phyloP scores from a whole-genome alignment of 2,329 filamentous ascomycete species.

The Thelonectria rubi region DNA sequence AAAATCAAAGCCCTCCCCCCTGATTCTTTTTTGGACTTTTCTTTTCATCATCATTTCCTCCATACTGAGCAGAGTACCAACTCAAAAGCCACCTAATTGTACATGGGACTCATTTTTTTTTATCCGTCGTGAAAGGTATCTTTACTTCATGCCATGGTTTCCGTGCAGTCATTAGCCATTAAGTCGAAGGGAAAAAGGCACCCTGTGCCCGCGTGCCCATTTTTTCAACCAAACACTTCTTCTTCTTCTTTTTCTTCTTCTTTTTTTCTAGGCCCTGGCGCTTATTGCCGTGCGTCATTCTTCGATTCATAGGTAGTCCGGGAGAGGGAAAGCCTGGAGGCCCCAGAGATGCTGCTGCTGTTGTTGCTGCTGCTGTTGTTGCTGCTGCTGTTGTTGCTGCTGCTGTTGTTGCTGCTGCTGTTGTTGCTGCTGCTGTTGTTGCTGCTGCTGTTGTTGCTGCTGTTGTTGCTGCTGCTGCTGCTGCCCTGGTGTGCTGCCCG shows the following conservation, averaged over 20 bases:
- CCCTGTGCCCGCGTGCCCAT: neutral
- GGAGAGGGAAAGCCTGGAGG: neutral
- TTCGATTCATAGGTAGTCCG: neutral
- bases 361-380: neutral
- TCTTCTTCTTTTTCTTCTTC: neutral
- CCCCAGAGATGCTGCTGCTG: too few species aligned
- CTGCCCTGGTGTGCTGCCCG: neutral
- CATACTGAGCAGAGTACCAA: neutral
- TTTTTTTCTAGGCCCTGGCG: too few species aligned
- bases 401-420: neutral
- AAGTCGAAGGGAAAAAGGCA: slow-evolving; percentile 26
- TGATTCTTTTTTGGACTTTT: slow-evolving; percentile 13
- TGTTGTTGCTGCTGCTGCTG: too few species aligned
- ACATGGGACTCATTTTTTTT: slow-evolving; percentile 22
- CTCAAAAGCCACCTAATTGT: slow-evolving; percentile 26
- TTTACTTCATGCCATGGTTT: slow-evolving; percentile 29
- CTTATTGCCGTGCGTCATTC: neutral
- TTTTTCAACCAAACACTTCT: neutral
- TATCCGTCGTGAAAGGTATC: slow-evolving; percentile 41
- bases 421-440: too few species aligned
- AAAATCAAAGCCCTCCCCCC: neutral
- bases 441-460: too few species aligned
- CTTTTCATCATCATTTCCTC: slow-evolving; percentile 12
- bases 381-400: neutral
- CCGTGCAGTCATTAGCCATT: slow-evolving; percentile 46